These are phyloP conservation scores for Fragaria iinumae DNA, from an alignment of 306 rosid species.

Conservation along the genomic window DNA sequence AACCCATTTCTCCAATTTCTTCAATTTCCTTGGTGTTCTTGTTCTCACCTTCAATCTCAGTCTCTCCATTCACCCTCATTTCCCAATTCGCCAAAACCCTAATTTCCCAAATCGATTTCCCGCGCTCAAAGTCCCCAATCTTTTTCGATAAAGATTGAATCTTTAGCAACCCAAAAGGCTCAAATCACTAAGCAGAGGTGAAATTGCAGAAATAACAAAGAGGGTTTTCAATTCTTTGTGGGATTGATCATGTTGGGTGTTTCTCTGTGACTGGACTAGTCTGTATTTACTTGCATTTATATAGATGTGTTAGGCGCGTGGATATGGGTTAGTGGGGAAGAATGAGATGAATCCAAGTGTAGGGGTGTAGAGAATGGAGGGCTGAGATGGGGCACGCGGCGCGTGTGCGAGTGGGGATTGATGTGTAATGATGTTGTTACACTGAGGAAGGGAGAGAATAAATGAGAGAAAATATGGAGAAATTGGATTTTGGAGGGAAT, in stretches of 20 bases:
- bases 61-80: slow-evolving; percentile 34
- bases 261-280: too few species aligned
- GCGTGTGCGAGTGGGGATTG: slow-evolving; percentile 10
- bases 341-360: neutral
- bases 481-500: slow-evolving; percentile 12
- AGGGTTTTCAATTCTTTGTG: neutral
- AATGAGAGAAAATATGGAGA: neutral
- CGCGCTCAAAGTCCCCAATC: slow-evolving; percentile 2
- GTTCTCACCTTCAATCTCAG: slow-evolving; percentile 6
- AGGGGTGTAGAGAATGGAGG: neutral
- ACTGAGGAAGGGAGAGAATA: neutral
- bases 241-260: neutral
- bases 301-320: neutral
- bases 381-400: neutral
- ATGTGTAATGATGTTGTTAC: neutral
- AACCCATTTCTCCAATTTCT: neutral
- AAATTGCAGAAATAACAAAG: neutral
- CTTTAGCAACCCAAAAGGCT: neutral
- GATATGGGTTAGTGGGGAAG: neutral
- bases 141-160: neutral
- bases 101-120: slow-evolving; percentile 2
- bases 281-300: neutral
- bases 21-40: slow-evolving; percentile 1
- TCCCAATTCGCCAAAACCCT: slow-evolving; percentile 13
- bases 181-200: neutral